Base-by-base conservation (phyloP, 2,329 filamentous ascomycete genomes). In the Xylaria sp. region DNA sequence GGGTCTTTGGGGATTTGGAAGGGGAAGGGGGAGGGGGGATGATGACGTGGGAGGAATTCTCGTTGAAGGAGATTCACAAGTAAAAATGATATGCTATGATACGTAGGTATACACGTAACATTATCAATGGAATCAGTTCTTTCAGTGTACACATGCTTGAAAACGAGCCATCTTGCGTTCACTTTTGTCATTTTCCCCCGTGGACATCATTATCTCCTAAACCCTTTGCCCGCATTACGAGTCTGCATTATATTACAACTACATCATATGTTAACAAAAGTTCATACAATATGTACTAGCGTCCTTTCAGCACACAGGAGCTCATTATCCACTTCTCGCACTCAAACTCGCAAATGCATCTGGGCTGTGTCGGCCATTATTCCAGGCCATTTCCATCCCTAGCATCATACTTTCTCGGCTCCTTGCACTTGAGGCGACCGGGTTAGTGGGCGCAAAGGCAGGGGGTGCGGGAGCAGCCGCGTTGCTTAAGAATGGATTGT, bases 261-360 rank as follows among this genome's bases (percentile, higher is more conserved):
- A 71, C 69, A 71, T 61, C 52, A 57, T 67, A 60, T 68, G 55
- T 65, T 60, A 57, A 69, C 69, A 69, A n/a, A n/a, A 50, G 61
- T 61, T 67, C 64, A 61, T 66, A 60, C 62, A 67, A 55, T 68
- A 67, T 68, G 68, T 63, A 70, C 52, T n/a, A 45, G 57, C 46
- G 58, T 35, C 50, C 51, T 53, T 12, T 21, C 31, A 23, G n/a
- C 17, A 40, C 45, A n/a, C 11, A 21, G 19, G 23, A 62, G 63
- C 67, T 74, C 59, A 72, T 78, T 69, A 82, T 72, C 74, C 77
- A 71, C 84, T 83, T 67, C 84, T 80, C 55, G 89, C 87, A 71
- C 89, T 92, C 66, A 94, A 79, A 53, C 89, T 91, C 2, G 90
- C 87, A 81, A 93, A 94, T 14, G 91, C 91, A 76, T 94, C 91